Evolutionary conservation across 2,329 filamentous ascomycete species (phyloP).

Genomic region (Fusarium sp.): DNA sequence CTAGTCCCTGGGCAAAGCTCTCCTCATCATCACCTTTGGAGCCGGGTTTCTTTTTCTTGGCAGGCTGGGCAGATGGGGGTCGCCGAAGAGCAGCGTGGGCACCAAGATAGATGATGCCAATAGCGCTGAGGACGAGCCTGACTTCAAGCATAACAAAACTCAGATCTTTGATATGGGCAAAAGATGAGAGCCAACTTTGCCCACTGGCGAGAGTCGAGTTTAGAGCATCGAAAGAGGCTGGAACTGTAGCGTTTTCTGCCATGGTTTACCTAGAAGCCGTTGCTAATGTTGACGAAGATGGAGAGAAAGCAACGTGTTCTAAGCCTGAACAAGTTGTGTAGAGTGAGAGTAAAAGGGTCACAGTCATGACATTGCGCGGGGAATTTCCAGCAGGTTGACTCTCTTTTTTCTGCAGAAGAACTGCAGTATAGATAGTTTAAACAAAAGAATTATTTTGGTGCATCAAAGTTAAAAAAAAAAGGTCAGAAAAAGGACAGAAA

Average conservation of each 20-base stretch:
- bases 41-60: constrained; percentile 56
- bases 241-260: constrained; percentile 39
- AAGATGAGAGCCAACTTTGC: constrained; percentile 35
- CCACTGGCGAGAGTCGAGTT: constrained; percentile 44
- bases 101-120: constrained; percentile 85
- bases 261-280: constrained; percentile 17
- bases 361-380: not conserved
- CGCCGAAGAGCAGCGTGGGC: constrained; percentile 86
- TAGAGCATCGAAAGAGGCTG: constrained; percentile 41
- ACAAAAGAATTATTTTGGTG: not conserved
- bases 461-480: not conserved
- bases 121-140: constrained; percentile 68
- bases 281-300: not conserved
- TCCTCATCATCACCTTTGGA: constrained; percentile 61
- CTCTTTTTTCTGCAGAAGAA: not conserved
- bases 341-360: not conserved
- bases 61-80: constrained; percentile 78
- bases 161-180: constrained; percentile 46
- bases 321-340: not conserved
- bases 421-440: too few relatives aligned
- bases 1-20: constrained; percentile 59
- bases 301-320: constrained; percentile 36
- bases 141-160: constrained; percentile 57
- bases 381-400: not conserved
- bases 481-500: not conserved